These are phyloP conservation scores for Canavalia gladiata DNA, from an alignment of 306 rosid genomes.

Conservation along the genomic window DNA sequence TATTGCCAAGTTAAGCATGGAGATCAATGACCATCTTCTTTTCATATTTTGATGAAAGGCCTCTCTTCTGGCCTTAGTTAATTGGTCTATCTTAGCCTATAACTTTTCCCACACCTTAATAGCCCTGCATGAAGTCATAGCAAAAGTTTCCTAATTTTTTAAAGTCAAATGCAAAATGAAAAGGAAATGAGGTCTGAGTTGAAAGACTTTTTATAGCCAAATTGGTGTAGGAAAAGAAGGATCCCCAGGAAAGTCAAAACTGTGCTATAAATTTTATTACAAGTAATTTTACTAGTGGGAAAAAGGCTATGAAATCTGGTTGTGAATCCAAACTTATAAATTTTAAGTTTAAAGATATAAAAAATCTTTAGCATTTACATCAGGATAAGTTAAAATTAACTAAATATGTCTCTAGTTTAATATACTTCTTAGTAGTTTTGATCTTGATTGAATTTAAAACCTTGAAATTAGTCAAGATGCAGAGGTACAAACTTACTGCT, in stretches of 20 bases:
- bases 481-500: conserved; percentile 72
- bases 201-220: conserved; percentile 7
- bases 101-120: conserved; percentile 95
- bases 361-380: no score
- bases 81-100: conserved; percentile 94
- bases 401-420: no score
- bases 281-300: conserved; percentile 71
- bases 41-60: conserved; percentile 83
- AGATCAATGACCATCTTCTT: conserved; percentile 95
- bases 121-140: conserved; percentile 65
- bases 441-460: conserved; percentile 1
- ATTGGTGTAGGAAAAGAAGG: not conserved
- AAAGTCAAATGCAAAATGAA: conserved; percentile 9
- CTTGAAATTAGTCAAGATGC: conserved; percentile 8
- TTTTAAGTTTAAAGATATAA: no score
- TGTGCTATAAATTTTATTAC: not conserved
- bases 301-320: conserved; percentile 79
- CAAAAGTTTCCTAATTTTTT: not conserved
- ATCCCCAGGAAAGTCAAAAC: not conserved
- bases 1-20: conserved; percentile 94
- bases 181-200: not conserved
- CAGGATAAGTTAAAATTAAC: no score
- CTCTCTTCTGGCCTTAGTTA: conserved; percentile 94
- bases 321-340: conserved; percentile 62
- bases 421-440: no score